Base-by-base conservation (phyloP, 306 rosid genomes). In the Amphicarpaea edgeworthii region DNA sequence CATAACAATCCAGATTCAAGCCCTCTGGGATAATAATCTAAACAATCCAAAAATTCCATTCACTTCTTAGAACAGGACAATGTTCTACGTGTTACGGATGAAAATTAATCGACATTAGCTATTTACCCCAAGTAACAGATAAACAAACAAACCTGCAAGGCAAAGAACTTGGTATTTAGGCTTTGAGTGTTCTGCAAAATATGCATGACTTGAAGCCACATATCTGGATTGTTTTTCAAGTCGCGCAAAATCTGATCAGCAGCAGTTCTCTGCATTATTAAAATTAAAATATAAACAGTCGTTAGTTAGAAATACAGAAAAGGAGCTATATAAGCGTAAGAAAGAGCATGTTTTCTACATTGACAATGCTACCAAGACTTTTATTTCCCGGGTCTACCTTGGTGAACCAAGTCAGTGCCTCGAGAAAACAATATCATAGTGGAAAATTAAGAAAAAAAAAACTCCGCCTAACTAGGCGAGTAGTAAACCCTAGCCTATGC, bases 181-280 rank as follows among this genome's bases (percentile, higher is more conserved):
- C 79, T 92, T 58, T 85, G 88, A 58, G 97, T 84, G 81, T 86
- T 90, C 57, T 87, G 97, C 59, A 95, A 82, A 84, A 95, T 87
- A 86, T 89, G 99, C 93, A 95, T 93, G 69, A 95, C 97, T 90
- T 95, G 99, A 40, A 95, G 96, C 99, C 99, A 95, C 93, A 87
- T 92, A 30, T 95, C 93, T 0, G 91, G 89, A 84, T 95, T 95
- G 32, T 87, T 92, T 87, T 95, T 97, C 83, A 95, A 83, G 47
- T 95, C 97, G 41, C 97, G 91, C 85, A 95, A 80, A 77, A 92
- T 87, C 73, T 90, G 96, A 74, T 95, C 97, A 12, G 98, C 98
- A 23, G 98, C 93, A 37, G 85, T 81, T 82, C 98, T 87, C 98
- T 93, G 91, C 73, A 75, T 41, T 24, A 45, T 38, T 0, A 19